These are phyloP conservation scores for Synchytrium microbalum DNA, from an alignment of 371 early-diverging fungal genomes.

Conservation along the genomic window DNA sequence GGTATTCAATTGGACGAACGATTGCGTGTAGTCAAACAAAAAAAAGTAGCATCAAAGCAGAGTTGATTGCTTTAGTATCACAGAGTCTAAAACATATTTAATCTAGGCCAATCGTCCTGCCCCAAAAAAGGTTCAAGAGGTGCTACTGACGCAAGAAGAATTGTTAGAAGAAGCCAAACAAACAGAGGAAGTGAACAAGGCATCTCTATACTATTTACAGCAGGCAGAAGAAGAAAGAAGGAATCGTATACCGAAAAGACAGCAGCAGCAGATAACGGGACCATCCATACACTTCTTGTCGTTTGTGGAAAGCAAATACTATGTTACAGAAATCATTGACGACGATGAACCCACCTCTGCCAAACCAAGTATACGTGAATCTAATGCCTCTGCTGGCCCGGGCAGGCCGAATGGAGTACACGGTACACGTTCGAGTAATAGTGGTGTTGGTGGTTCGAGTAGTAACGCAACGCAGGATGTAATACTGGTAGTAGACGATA, in stretches of 20 bases:
- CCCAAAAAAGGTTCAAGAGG: slow-evolving; percentile 8
- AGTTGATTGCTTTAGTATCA: background rate
- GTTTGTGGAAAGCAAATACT: background rate
- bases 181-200: slow-evolving; percentile 20
- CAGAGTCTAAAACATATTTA: background rate
- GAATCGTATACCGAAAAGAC: background rate
- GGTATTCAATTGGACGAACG: slow-evolving; percentile 14
- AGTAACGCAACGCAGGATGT: background rate
- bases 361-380: background rate
- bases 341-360: background rate
- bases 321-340: background rate
- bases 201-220: slow-evolving; percentile 12
- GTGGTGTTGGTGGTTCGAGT: background rate
- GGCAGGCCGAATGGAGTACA: no score
- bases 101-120: slow-evolving; percentile 1
- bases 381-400: background rate
- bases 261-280: background rate
- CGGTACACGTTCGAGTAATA: no score
- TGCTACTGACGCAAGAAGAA: slow-evolving; percentile 19
- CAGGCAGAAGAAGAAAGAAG: slow-evolving; percentile 15
- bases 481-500: no score
- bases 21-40: slow-evolving; percentile 1
- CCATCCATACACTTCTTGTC: slow-evolving; percentile 1
- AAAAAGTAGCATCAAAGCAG: background rate
- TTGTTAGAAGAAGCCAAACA: slow-evolving; percentile 19